Conservation (phyloP, 192 early-diverging fungal species). For the Funneliformis geosporum region DNA sequence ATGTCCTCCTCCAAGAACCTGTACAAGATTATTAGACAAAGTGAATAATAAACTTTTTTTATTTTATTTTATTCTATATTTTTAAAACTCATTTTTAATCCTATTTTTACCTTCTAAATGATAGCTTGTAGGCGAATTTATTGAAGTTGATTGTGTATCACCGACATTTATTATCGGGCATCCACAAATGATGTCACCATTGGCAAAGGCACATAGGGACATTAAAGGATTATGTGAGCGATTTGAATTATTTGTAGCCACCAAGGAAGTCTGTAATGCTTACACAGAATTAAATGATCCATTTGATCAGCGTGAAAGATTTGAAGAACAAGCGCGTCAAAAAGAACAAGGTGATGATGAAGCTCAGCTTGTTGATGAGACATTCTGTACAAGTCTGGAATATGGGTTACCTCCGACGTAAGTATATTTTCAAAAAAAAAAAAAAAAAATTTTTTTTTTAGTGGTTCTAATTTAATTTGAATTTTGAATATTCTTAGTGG, state of each 20-base stretch:
- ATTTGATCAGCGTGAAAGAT: conserved; percentile 97
- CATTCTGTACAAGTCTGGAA: conserved; percentile 94
- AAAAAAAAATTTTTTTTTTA: conserved; percentile 25
- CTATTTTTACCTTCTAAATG: conserved; percentile 7
- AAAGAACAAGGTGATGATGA: conserved; percentile 99
- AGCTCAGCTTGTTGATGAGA: conserved; percentile 97
- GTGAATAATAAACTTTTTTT: conserved; percentile 9
- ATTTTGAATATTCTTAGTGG: conserved; percentile 38
- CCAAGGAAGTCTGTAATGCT: conserved; percentile 98
- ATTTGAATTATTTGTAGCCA: conserved; percentile 98
- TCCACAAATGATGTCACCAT: conserved; percentile 98
- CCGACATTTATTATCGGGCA: conserved; percentile 97
- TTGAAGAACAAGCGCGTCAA: conserved; percentile 95
- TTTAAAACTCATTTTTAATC: background rate
- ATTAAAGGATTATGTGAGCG: conserved; percentile 93
- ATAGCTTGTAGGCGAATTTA: conserved; percentile 77
- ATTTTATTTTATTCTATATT: conserved; percentile 38
- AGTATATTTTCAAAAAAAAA: conserved; percentile 30
- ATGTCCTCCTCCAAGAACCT: conserved; percentile 92
- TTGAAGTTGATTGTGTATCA: conserved; percentile 76
- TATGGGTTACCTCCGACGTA: conserved; percentile 94
- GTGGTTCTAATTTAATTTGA: background rate
- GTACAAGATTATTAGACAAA: conserved; percentile 93
- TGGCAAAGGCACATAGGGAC: conserved; percentile 95
- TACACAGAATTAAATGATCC: conserved; percentile 99